Evolutionary conservation across 148 eudicot species (phyloP), one percentile per base, ranked within the genome.

Genomic region (Rhododendron molle): DNA sequence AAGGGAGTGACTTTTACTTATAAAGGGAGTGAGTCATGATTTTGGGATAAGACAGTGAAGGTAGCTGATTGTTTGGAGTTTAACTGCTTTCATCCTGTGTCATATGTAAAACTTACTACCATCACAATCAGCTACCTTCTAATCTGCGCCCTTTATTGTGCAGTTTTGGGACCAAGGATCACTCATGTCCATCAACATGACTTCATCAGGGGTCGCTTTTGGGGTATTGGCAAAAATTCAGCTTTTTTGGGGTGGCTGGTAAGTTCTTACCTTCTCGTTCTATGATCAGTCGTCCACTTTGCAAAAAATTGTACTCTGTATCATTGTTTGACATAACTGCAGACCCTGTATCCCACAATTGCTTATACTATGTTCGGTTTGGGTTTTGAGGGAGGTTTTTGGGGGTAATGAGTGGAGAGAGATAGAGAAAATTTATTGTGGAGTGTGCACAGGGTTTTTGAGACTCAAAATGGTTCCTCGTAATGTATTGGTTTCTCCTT

Each of bases 171-270:
- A 76, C 71, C 54, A 10, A 89, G 67, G 83, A 65, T 91, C 34
- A 94, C 93, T 28, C 79, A 87, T 38, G 86, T 89, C 60, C 87
- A 89, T n/a, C 87, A 91, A 13, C 90, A 91, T 85, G 92, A 84
- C 23, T 94, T 94, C 73, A 85, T 93, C 86, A 91, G 49, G 86
- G 83, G 76, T 28, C 90, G 91, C 50, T 91, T 90, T 81, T 44
- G 67, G 40, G 95, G 93, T 47, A 54, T 89, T 38, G 89, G 91
- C 46, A 84, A 91, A 87, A 84, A 82, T 34, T 87, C 86, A 58
- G 77, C 84, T 32, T 28, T 93, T 10, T 69, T 91, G 13, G 90
- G 95, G 15, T 94, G 97, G 97, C 15, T 93, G 95, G 97, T 94
- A 87, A 88, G 94, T 84, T 73, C 18, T 21, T 82, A 71, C 84